Base-by-base conservation (phyloP, 2,329 filamentous ascomycete genomes). In the Venturia carpophila region DNA sequence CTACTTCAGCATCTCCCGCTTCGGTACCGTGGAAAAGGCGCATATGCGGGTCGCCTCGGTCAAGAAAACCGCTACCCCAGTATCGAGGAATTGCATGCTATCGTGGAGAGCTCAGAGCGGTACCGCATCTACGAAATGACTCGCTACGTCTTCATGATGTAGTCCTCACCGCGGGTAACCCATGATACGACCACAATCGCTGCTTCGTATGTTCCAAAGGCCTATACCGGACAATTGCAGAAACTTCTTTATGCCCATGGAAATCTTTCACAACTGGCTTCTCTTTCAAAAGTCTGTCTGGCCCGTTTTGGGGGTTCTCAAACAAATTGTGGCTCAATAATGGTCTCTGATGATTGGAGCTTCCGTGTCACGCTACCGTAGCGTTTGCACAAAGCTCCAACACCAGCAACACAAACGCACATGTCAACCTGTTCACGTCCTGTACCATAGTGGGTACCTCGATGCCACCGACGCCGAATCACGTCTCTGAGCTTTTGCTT, bases 21-120 rank as follows among this genome's bases (percentile, higher is more conserved):
- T 58, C 30, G 30, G 52, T 58, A 37, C 52, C 52, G 37, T 37
- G 1, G 3, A 37, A 27, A 39, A 21, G 52, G 19, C 52, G 52
- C 52, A 37, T 56, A 56, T 56, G 52, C 52, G 37, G 52, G 52
- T 56, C 52, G 52, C 52, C 52, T 19, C 27, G 13, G 30, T 15
- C 30, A 56, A 37, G 27, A 6, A 19, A 56, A 17, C 13, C 13
- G 11, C 49, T 15, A 19, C 24, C 49, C 27, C 15, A 37, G 52
- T n/a, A 56, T 56, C 52, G 52, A 37, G 52, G 27, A n/a, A 56
- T 56, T 55, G 49, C 49, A 55, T 55, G 49, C 24, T 55, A 34
- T 55, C 49, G 49, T 56, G 24, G 13, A n/a, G 27, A 21, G n/a
- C n/a, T n/a, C n/a, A n/a, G n/a, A n/a, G 17, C n/a, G 37, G 30